A percentile compares a stretch with the other conserved stretches of the same genome.
Conservation (phyloP, 164 flowering plant species). For the Akebia trifoliata region DNA sequence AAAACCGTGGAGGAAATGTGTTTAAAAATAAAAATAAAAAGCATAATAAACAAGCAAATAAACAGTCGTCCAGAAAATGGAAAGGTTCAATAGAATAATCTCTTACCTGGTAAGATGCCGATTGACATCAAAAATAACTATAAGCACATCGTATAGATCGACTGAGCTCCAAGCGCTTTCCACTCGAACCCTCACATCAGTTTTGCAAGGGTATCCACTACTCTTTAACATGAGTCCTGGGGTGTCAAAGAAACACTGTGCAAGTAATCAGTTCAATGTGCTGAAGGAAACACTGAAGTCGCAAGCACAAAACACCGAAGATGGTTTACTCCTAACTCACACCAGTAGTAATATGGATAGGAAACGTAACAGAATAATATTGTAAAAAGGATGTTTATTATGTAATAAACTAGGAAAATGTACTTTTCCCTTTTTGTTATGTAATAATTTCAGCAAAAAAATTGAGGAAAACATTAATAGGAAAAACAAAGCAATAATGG, state of each 20-base stretch:
- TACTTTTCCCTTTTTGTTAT: no score
- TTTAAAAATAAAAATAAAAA: not conserved
- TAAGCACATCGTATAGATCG: constrained; percentile 69
- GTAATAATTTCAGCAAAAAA: no score
- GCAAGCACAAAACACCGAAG: no score
- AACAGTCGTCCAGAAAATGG: not conserved
- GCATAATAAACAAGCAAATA: not conserved
- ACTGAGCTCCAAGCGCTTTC: constrained; percentile 89
- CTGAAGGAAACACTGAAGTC: no score
- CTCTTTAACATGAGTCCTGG: constrained; percentile 82
- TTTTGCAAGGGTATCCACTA: constrained; percentile 50
- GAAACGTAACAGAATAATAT: no score
- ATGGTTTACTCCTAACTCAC: no score
- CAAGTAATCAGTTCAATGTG: constrained; percentile 21
- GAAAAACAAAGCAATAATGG: no score
- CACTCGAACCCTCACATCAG: constrained; percentile 65
- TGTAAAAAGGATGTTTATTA: no score
- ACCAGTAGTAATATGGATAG: no score
- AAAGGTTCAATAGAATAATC: constrained; percentile 2
- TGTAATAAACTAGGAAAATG: no score
- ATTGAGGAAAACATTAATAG: no score
- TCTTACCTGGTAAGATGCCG: constrained; percentile 78
- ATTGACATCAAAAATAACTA: constrained; percentile 89
- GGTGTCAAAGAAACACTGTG: constrained; percentile 97
- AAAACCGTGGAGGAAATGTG: no score